Percentiles rank a stretch among this genome's conserved stretches.
Evolutionary conservation across 1,139 yeast genomes (phyloP).

Genomic region (Candida tetrigidarum): DNA sequence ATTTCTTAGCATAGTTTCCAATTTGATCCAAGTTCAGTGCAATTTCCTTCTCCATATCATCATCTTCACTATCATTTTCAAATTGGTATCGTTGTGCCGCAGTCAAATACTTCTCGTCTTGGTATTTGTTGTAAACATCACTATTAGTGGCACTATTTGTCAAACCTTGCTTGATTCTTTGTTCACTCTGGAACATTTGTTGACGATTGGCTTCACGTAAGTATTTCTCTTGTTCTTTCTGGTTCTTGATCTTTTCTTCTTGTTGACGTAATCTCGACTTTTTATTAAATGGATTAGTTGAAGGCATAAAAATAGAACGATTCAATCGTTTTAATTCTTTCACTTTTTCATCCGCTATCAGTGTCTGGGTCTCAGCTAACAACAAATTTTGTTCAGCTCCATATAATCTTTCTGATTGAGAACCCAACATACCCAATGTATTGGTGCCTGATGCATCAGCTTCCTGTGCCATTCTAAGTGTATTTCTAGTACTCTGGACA

Average conservation of each 20-base stretch:
- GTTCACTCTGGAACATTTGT: conserved; percentile 52
- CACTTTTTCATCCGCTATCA: conserved; percentile 84
- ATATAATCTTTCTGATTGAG: conserved; percentile 86
- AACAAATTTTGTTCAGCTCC: conserved; percentile 79
- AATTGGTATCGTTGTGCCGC: conserved; percentile 55
- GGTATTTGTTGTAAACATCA: conserved; percentile 51
- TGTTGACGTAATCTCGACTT: conserved; percentile 75
- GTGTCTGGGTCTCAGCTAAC: conserved; percentile 79
- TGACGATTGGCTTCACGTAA: conserved; percentile 45
- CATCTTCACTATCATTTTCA: conserved; percentile 61
- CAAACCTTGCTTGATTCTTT: conserved; percentile 47
- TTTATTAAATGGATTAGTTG: conserved; percentile 88
- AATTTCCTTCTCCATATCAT: conserved; percentile 61
- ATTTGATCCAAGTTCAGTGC: conserved; percentile 59
- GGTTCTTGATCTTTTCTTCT: conserved; percentile 72
- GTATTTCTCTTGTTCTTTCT: conserved; percentile 65
- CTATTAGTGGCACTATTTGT: conserved; percentile 40
- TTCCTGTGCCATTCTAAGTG: conserved; percentile 85
- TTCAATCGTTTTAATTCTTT: conserved; percentile 78
- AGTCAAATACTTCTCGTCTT: conserved; percentile 47
- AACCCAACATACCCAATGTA: conserved; percentile 89
- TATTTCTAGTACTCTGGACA: conserved; percentile 82
- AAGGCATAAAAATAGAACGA: conserved; percentile 83
- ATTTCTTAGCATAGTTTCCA: conserved; percentile 45
- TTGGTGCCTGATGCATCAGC: conserved; percentile 92